Evolutionary conservation across 1,139 yeast species (phyloP), one percentile per base, ranked within the genome.

Genomic region (Hyphopichia burtonii): DNA sequence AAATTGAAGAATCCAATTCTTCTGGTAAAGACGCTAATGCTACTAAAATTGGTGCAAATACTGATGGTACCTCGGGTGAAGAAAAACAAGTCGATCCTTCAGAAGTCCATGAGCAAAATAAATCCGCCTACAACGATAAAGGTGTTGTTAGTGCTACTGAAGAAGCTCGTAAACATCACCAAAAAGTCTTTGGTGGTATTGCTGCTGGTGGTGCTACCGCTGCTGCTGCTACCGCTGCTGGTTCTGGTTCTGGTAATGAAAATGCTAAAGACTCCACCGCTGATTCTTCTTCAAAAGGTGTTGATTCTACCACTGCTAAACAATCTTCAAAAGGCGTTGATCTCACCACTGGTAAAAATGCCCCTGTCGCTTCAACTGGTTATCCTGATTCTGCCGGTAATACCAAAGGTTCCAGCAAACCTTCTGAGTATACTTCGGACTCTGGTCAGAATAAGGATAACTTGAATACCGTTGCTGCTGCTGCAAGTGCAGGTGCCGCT

Each of bases 71-170:
- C 11, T 40, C 23, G 16, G 36, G 32, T 32, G 39, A 30, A 12
- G 35, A 20, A 30, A 15, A 37, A 37, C 14, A 31, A 9, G 37
- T 47, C 37, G 65, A 65, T 41, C 65, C 66, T 12, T 42, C 45
- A 11, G 52, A 55, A 27, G 62, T 57, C 37, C 70, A 66, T 44
- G 35, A 45, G 20, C 48, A 55, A 41, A 66, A 66, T 51, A 66
- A 59, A 49, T 66, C 71, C 5, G 56, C 64, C 14, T 65, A 46
- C 51, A 65, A 66, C 41, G 36, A 48, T 6, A 56, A 48, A 5
- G 71, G 69, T 9, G 46, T 60, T n/a, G 33, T 45, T n/a, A 41
- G 51, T 25, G 53, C 56, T 31, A 43, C 45, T 14, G 44, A 41
- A 9, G 51, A 47, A 14, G 46, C 42, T 14, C 40, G 47, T n/a